Evolutionary conservation across 2,329 filamentous ascomycete genomes (phyloP).

Genomic region (Albifimbria verrucaria): DNA sequence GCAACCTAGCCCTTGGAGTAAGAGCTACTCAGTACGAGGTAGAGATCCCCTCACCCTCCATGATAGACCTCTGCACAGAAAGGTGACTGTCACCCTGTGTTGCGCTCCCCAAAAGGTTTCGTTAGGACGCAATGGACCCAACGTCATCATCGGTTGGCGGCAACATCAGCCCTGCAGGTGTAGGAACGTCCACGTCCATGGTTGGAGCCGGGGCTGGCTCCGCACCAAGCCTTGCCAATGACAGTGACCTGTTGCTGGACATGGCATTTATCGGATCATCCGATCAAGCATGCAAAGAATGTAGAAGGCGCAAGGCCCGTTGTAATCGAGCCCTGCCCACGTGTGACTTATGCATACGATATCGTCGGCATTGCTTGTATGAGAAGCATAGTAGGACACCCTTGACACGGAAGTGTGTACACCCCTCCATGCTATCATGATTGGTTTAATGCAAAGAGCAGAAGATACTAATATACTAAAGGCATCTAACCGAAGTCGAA

Average conservation of each 20-base stretch:
- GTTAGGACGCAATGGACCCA: not conserved
- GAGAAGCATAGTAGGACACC: constrained; percentile 46
- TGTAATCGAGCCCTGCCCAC: constrained; percentile 34
- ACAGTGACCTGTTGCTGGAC: constrained; percentile 7
- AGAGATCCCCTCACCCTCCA: too few species aligned
- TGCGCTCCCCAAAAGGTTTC: too few species aligned
- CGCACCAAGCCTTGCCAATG: too few species aligned
- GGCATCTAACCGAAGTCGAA: constrained; percentile 41
- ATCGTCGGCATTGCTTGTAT: constrained; percentile 44
- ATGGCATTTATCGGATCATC: constrained; percentile 18
- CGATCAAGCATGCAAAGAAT: constrained; percentile 38
- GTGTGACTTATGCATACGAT: constrained; percentile 37
- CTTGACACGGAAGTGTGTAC: constrained; percentile 39
- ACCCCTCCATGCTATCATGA: not conserved
- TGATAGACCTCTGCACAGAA: too few species aligned
- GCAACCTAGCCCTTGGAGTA: too few species aligned
- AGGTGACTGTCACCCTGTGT: not conserved
- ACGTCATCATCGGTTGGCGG: not conserved
- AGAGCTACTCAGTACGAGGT: too few species aligned
- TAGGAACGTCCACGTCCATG: too few species aligned
- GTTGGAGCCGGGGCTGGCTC: too few species aligned
- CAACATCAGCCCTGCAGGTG: too few species aligned
- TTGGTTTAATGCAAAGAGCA: too few species aligned
- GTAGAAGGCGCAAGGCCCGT: constrained; percentile 35
- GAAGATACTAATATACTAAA: too few species aligned